Evolutionary conservation across 2,329 filamentous ascomycete genomes (phyloP), one percentile per base, ranked within the genome.

Genomic region (Apiospora pterosperma): DNA sequence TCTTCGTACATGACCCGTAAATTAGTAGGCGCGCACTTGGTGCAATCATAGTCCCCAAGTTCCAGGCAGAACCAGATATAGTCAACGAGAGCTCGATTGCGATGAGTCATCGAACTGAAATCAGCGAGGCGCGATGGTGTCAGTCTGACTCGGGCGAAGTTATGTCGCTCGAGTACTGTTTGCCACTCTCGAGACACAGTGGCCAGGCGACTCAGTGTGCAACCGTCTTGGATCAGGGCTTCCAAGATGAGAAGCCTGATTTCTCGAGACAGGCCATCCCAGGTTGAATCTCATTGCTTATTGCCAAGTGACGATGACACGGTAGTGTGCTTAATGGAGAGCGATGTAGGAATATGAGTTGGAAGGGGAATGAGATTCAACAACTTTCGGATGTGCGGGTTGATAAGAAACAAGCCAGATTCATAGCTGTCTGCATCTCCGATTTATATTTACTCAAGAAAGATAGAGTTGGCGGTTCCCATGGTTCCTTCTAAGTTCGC

Each of bases 111-210:
- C 2, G 62, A 66, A 64, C 59, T 31, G 61, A 74, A 72, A 39
- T 73, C 63, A 44, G 6, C 16, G 16, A 41, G 19, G 39, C 19
- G 16, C 5, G 16, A 4, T 5, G 16, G 39, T n/a, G 16, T 41
- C 39, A 41, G 5, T 19, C 19, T 19, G 19, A 41, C n/a, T 7
- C 19, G 16, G 39, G 39, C 39, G 16, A 41, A 41, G 39, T n/a
- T 41, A 7, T 41, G 19, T 41, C 7, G 39, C 39, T 41, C 39
- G 39, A 52, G 59, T 19, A 64, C 63, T 16, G 61, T 63, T 64
- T 76, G 73, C 76, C 73, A 76, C 48, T 74, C 72, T 68, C 72
- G 68, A 59, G 71, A 77, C 21, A 76, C 75, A 34, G 71, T 71
- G 62, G 69, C 73, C 23, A 73, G 68, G 67, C 28, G 34, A 65